These are phyloP conservation scores for Suillus clintonianus DNA, from an alignment of 768 basidiomycete species.

Conservation along the genomic window DNA sequence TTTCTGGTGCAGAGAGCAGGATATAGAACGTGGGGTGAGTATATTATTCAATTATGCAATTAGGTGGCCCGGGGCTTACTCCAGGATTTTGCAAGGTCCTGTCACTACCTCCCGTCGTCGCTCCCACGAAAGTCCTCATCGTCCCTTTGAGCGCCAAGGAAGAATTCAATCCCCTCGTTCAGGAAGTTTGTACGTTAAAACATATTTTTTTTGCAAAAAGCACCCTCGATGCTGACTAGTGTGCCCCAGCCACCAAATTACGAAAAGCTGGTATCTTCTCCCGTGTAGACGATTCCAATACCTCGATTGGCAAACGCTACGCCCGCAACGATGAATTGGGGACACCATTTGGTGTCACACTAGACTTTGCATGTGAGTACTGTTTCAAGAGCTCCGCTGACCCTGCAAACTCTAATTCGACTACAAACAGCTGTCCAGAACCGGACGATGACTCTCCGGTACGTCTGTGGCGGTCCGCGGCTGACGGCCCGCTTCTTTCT, in stretches of 20 bases:
- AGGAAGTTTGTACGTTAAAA: slow-evolving; percentile 81
- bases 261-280: slow-evolving; percentile 88
- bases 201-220: not conserved
- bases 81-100: slow-evolving; percentile 59
- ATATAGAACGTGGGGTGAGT: slow-evolving; percentile 85
- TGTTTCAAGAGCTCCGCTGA: not conserved
- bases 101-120: slow-evolving; percentile 85
- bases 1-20: slow-evolving; percentile 93
- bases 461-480: slow-evolving; percentile 32
- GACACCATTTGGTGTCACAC: slow-evolving; percentile 93
- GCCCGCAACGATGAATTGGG: slow-evolving; percentile 98
- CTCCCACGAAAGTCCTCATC: slow-evolving; percentile 96
- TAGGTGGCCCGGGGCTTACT: not conserved
- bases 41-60: not conserved
- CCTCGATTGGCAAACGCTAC: slow-evolving; percentile 95
- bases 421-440: slow-evolving; percentile 75
- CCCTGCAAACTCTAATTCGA: slow-evolving; percentile 5
- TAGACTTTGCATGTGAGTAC: slow-evolving; percentile 87
- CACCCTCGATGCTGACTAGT: slow-evolving; percentile 15
- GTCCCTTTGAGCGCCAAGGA: slow-evolving; percentile 88
- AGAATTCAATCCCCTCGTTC: slow-evolving; percentile 80
- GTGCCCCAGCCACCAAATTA: slow-evolving; percentile 72
- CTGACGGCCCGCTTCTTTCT: slow-evolving; percentile 1
- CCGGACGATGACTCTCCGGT: slow-evolving; percentile 92
- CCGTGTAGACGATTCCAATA: slow-evolving; percentile 93